Percentiles rank a stretch among this genome's conserved stretches.
Evolutionary conservation across 129 eudicot genomes (phyloP).

Genomic region (Centaurea solstitialis): DNA sequence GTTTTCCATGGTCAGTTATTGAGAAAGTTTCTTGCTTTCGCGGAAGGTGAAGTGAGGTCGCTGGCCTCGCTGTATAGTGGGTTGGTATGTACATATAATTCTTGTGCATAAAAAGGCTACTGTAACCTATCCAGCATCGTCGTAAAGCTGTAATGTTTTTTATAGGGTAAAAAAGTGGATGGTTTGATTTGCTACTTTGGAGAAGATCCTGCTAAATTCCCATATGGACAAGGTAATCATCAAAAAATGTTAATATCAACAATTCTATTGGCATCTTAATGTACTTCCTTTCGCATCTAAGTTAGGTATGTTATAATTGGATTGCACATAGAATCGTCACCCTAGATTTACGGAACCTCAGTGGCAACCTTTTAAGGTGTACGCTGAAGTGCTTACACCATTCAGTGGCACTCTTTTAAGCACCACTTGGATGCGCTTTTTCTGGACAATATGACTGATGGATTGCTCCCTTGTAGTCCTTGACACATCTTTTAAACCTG

Average conservation of each 20-base stretch:
- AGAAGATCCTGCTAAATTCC: conserved; percentile 82
- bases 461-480: no score
- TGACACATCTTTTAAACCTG: no score
- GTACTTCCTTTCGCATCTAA: neutral
- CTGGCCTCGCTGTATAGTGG: conserved; percentile 69
- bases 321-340: neutral
- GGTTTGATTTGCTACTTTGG: conserved; percentile 86
- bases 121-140: neutral
- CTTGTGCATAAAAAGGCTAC: neutral
- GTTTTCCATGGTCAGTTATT: conserved; percentile 49
- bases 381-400: neutral
- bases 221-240: conserved; percentile 96
- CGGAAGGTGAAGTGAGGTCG: conserved; percentile 84
- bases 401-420: no score
- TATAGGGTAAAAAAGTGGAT: conserved; percentile 87
- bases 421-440: no score
- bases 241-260: no score
- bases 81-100: conserved; percentile 60
- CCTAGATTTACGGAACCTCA: neutral
- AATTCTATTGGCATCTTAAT: no score
- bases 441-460: no score
- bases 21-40: conserved; percentile 74
- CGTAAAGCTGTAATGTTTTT: conserved; percentile 7
- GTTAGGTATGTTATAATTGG: neutral
- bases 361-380: neutral